Evolutionary conservation across 2,329 filamentous ascomycete species (phyloP), one percentile per base, ranked within the genome.

Genomic region (Nemania sp.): DNA sequence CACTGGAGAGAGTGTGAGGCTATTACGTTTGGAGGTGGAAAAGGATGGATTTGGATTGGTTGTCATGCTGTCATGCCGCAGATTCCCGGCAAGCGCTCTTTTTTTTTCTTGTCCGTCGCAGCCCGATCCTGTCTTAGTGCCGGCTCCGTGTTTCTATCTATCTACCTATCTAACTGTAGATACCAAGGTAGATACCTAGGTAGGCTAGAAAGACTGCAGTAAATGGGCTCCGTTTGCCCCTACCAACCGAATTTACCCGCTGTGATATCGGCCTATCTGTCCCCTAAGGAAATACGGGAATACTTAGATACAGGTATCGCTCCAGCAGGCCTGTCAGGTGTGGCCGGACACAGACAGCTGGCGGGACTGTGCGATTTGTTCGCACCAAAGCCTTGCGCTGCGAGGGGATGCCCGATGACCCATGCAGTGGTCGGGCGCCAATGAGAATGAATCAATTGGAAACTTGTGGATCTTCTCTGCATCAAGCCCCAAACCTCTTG

Each of bases 191-290:
- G 32, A 35, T 35, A 35, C 32, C 32, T 11, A 35, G 38, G 38
- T 41, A 13, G 38, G 38, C 15, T 41, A 41, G 38, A 41, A 15
- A n/a, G 38, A 15, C 32, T 35, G 32, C n/a, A n/a, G 38, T n/a
- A 4, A 57, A 27, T 41, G 20, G 45, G 54, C 29, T 67, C 62
- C 43, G 49, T 24, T 45, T 45, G 11, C 27, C 41, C 11, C n/a
- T 49, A 51, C 35, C 24, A 32, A 61, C 59, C 68, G 67, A 68
- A 70, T 71, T 69, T 70, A 71, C 67, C 67, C 69, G 68, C 58
- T 60, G 45, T 68, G 54, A 58, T 68, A 22, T 4, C 51, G 13
- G 11, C n/a, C 20, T 32, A 38, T 15, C 32, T 38, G 13, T 43
- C 38, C 18, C 18, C 10, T 20, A 45, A n/a, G 41, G 7, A 45